Evolutionary conservation across 129 eudicot genomes (phyloP).

Genomic region (Mikania micrantha): DNA sequence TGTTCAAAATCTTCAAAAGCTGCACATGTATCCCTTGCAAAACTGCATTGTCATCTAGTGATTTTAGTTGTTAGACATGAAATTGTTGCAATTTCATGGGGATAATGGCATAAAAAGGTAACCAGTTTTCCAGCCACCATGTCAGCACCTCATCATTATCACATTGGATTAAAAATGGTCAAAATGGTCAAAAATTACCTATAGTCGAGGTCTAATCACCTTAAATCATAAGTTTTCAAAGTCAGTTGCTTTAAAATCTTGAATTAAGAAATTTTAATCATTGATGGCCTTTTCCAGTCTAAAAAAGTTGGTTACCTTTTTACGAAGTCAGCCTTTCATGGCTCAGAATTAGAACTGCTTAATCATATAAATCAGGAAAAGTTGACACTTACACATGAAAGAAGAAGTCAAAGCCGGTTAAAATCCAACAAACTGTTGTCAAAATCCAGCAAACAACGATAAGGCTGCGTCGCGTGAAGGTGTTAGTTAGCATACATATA

Average conservation of each 20-base stretch:
- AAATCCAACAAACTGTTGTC: conserved; percentile 53
- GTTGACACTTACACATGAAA: conserved; percentile 43
- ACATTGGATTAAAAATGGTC: background rate
- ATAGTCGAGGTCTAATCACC: no score
- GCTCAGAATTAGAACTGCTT: background rate
- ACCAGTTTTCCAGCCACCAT: background rate
- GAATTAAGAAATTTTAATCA: background rate
- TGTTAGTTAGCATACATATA: background rate
- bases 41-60: conserved; percentile 43
- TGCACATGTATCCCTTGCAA: conserved; percentile 59
- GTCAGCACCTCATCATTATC: background rate
- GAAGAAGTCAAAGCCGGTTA: conserved; percentile 68
- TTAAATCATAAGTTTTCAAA: background rate
- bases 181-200: background rate
- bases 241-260: background rate
- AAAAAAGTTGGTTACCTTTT: background rate
- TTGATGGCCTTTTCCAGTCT: background rate
- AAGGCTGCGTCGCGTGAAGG: conserved; percentile 27
- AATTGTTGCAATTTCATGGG: background rate
- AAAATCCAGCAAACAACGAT: conserved; percentile 53
- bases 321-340: background rate
- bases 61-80: conserved; percentile 1
- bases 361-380: background rate
- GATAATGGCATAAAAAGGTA: background rate
- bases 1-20: conserved; percentile 37